Evolutionary conservation across 2,329 filamentous ascomycete species (phyloP), one percentile per base, ranked within the genome.

Genomic region (Raffaelea ambrosiae): DNA sequence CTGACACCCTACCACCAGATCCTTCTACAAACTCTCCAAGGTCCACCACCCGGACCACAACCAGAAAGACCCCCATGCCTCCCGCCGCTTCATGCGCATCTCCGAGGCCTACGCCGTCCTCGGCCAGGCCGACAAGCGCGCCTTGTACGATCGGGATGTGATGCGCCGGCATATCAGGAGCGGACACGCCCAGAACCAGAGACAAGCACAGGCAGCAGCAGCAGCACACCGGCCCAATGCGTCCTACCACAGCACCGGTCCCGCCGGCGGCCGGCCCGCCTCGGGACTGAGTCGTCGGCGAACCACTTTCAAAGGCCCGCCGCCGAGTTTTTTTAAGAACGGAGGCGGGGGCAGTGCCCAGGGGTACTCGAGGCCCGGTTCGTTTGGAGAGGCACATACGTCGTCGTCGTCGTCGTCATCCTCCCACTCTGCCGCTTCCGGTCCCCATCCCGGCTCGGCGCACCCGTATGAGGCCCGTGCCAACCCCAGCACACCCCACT

Each of bases 11-110:
- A n/a, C n/a, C n/a, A n/a, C n/a, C 49, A 83, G 78, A 59, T 79
- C 79, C 56, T 98, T 96, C 77, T 97, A 96, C 74, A 68, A 76
- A 52, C 86, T 97, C 63, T 95, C 89, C 61, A 95, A 96, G 68
- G 70, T 77, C 47, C 84, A 95, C 74, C 93, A 98, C 66, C 93
- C 93, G 1, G 93, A 98, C 73, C 81, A 83, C 62, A 94, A 97
- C 72, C 87, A 76, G 51, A 62, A 77, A 57, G 84, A 95, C 66
- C 84, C 86, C 4, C 62, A 69, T 50, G 86, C 90, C 53, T 73
- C 82, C 4, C 69, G 78, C 49, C 86, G 83, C 62, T 98, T 95
- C 73, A 81, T 89, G 64, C 76, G 80, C 57, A 84, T 96, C 62
- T 85, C 81, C 61, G 85, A 93, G 62, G 89, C 90, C 56, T 96